Conservation (phyloP, 2,329 filamentous ascomycete genomes). For the Clarireedia sp. region DNA sequence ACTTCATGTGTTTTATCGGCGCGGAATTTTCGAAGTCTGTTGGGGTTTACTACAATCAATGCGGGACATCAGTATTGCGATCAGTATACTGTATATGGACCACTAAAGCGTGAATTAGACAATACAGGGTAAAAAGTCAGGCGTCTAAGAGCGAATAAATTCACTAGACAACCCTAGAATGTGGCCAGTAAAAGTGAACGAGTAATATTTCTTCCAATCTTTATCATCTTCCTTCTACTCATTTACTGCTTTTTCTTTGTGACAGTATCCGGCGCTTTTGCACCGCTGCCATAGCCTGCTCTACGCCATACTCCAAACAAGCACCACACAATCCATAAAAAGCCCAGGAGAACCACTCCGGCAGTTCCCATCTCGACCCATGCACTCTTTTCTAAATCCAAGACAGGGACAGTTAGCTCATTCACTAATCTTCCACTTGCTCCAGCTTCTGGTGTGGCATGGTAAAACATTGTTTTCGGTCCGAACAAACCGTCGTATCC, state of each 20-base stretch:
- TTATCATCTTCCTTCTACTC: background rate
- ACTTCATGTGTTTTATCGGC: no score
- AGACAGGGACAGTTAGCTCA: slow-evolving; percentile 55
- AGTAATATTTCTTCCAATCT: background rate
- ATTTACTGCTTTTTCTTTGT: slow-evolving; percentile 19
- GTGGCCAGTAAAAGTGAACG: background rate
- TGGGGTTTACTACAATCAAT: no score
- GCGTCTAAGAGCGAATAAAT: no score
- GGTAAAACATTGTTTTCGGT: slow-evolving; percentile 73
- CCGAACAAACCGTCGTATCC: slow-evolving; percentile 80
- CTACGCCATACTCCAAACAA: slow-evolving; percentile 22
- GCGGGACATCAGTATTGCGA: no score
- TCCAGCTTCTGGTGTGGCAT: slow-evolving; percentile 45
- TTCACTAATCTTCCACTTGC: slow-evolving; percentile 38
- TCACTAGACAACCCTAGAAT: no score
- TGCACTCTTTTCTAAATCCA: slow-evolving; percentile 43
- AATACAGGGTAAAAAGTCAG: no score
- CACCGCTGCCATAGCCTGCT: slow-evolving; percentile 19
- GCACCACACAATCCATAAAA: slow-evolving; percentile 58
- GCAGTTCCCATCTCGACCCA: slow-evolving; percentile 49
- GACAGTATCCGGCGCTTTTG: background rate
- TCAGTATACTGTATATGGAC: no score
- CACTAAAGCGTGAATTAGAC: no score
- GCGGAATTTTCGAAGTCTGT: no score
- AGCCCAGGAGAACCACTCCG: slow-evolving; percentile 52